Evolutionary conservation across 345 rosid species (phyloP).

Genomic region (Clarkia xantiana): DNA sequence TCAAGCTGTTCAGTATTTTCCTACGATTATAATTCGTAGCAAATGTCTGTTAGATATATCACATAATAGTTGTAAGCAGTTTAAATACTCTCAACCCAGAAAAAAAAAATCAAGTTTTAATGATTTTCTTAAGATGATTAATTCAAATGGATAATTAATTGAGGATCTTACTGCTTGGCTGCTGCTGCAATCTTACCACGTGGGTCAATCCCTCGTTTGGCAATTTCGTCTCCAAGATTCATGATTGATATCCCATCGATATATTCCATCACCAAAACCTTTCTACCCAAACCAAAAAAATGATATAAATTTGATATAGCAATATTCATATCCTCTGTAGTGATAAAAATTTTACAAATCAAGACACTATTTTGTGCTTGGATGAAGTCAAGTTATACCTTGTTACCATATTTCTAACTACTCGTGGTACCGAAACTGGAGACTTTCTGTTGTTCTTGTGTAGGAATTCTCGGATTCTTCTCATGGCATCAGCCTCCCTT

Average conservation of each 20-base stretch:
- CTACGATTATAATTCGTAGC: no score
- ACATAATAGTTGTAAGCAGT: no score
- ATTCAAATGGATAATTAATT: slow-evolving; percentile 8
- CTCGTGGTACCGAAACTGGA: slow-evolving; percentile 73
- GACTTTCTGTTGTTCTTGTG: slow-evolving; percentile 55
- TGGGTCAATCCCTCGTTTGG: slow-evolving; percentile 83
- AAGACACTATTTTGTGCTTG: no score
- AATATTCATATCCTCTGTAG: no score
- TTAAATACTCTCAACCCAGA: no score
- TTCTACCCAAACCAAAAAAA: slow-evolving; percentile 23
- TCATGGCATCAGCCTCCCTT: slow-evolving; percentile 83
- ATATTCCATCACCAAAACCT: slow-evolving; percentile 78
- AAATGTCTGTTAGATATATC: no score
- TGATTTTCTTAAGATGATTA: no score
- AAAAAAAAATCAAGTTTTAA: no score
- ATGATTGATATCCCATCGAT: slow-evolving; percentile 82
- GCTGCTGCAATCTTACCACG: slow-evolving; percentile 65
- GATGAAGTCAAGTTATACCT: slow-evolving; percentile 26
- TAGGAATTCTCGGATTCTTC: slow-evolving; percentile 54
- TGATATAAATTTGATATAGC: no score
- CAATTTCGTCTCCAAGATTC: slow-evolving; percentile 80
- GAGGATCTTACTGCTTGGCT: slow-evolving; percentile 84
- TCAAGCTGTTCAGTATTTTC: slow-evolving; percentile 71
- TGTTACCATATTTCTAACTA: slow-evolving; percentile 45
- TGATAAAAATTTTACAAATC: no score